A percentile compares a stretch with the other conserved stretches of the same genome.
phyloP scores from a whole-genome alignment of 2,329 filamentous ascomycete species.

The Xylariaceae sp. region DNA sequence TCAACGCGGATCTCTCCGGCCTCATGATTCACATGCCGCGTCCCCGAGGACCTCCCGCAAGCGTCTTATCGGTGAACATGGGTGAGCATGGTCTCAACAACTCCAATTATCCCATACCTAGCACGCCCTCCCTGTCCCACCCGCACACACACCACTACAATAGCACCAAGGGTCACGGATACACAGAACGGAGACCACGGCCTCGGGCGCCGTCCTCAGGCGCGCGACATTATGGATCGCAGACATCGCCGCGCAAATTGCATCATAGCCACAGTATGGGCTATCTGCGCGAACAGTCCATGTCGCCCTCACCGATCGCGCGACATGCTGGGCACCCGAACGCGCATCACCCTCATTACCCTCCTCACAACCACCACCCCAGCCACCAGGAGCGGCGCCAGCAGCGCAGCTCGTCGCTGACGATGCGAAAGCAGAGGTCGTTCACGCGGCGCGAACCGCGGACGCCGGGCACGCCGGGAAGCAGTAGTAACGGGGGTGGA shows the following conservation, averaged over 20 bases:
- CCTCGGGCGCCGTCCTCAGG: slow-evolving; percentile 52
- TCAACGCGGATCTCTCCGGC: slow-evolving; percentile 35
- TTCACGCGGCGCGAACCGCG: slow-evolving; percentile 30
- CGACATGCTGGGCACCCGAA: neutral
- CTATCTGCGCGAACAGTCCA: slow-evolving; percentile 28
- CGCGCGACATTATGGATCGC: slow-evolving; percentile 42
- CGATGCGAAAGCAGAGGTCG: slow-evolving; percentile 36
- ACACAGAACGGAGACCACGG: slow-evolving; percentile 39
- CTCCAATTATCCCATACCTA: slow-evolving; percentile 4
- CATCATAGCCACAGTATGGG: slow-evolving; percentile 30
- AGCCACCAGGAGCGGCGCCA: slow-evolving; percentile 20
- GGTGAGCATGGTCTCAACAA: slow-evolving; percentile 11
- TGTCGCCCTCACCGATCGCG: slow-evolving; percentile 37
- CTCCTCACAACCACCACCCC: neutral
- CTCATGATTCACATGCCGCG: slow-evolving; percentile 54
- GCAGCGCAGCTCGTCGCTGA: slow-evolving; percentile 24
- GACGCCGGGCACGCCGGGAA: slow-evolving; percentile 12
- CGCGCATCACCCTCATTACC: neutral
- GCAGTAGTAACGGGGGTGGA: slow-evolving; percentile 27
- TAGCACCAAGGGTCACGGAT: slow-evolving; percentile 10
- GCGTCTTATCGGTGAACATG: slow-evolving; percentile 35
- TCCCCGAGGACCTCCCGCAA: slow-evolving; percentile 35
- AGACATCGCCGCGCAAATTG: slow-evolving; percentile 40
- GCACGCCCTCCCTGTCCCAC: slow-evolving; percentile 19
- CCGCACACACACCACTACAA: slow-evolving; percentile 12